A percentile compares a stretch with the other conserved stretches of the same genome.
Evolutionary conservation across 2,329 filamentous ascomycete genomes (phyloP).

Genomic region (Aspergillus sp.): DNA sequence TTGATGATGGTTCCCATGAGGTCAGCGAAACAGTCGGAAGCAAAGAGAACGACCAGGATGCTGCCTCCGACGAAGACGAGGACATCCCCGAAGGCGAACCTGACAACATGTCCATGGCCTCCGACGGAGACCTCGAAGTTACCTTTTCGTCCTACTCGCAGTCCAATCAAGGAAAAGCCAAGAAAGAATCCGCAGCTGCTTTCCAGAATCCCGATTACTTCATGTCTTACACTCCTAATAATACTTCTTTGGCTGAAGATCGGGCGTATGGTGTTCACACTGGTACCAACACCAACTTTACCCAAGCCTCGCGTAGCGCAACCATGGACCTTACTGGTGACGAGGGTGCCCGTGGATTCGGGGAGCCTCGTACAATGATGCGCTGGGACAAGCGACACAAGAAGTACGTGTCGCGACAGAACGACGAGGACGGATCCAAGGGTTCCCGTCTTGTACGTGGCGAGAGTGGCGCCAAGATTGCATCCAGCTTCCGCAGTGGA

Average conservation of each 20-base stretch:
- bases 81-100: conserved; percentile 30
- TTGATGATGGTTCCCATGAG: conserved; percentile 10
- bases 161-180: conserved; percentile 45
- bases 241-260: conserved; percentile 77
- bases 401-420: conserved; percentile 87
- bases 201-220: conserved; percentile 87
- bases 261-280: conserved; percentile 90
- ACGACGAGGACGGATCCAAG: conserved; percentile 89
- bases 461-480: conserved; percentile 93
- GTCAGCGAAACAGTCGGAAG: conserved; percentile 16
- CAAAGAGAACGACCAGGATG: conserved; percentile 30
- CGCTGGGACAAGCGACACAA: conserved; percentile 96
- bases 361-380: conserved; percentile 69
- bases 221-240: conserved; percentile 90
- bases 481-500: conserved; percentile 86
- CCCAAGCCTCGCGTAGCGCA: conserved; percentile 77
- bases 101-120: conserved; percentile 56
- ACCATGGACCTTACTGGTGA: conserved; percentile 93
- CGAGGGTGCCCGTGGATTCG: conserved; percentile 73
- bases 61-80: conserved; percentile 36
- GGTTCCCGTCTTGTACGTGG: conserved; percentile 73
- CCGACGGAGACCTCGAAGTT: conserved; percentile 61
- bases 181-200: conserved; percentile 49
- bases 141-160: conserved; percentile 61
- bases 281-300: conserved; percentile 71